phyloP scores from a whole-genome alignment of 225 moss, liverwort and hornwort species.

The Bryum argenteum region DNA sequence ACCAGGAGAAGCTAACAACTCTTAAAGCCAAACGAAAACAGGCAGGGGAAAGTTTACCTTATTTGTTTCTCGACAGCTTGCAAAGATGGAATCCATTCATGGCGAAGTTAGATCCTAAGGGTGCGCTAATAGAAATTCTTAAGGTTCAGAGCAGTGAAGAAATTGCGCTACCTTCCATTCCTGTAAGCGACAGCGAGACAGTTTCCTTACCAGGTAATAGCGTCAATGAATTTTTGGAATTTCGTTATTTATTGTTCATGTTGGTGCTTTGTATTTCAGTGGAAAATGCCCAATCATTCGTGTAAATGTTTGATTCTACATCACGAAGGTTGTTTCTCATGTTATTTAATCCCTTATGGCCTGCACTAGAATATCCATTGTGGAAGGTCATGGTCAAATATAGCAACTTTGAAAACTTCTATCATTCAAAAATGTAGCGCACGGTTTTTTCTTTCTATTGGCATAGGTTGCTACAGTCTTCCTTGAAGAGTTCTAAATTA shows the following conservation, averaged over 20 bases:
- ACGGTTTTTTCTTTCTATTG: no score
- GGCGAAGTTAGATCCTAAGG: background rate
- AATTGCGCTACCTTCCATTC: background rate
- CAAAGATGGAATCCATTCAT: background rate
- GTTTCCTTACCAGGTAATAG: slow-evolving; percentile 7
- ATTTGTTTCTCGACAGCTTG: slow-evolving; percentile 13
- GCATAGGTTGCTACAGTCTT: no score
- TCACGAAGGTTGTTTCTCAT: no score
- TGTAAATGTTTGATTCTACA: slow-evolving; percentile 5
- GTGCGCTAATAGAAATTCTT: slow-evolving; percentile 12
- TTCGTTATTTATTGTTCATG: background rate
- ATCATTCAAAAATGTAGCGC: no score
- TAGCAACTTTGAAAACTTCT: no score
- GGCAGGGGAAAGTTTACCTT: background rate
- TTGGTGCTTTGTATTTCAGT: background rate
- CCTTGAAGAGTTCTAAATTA: no score
- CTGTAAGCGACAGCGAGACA: background rate
- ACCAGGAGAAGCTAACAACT: background rate
- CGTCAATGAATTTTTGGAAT: no score
- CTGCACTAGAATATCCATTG: no score
- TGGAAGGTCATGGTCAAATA: no score
- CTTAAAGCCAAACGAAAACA: slow-evolving; percentile 1
- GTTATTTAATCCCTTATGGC: no score
- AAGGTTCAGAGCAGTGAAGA: slow-evolving; percentile 2
- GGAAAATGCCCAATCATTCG: background rate